These are phyloP conservation scores for Candida sithepensis DNA, from an alignment of 805 yeast species.

Conservation along the genomic window DNA sequence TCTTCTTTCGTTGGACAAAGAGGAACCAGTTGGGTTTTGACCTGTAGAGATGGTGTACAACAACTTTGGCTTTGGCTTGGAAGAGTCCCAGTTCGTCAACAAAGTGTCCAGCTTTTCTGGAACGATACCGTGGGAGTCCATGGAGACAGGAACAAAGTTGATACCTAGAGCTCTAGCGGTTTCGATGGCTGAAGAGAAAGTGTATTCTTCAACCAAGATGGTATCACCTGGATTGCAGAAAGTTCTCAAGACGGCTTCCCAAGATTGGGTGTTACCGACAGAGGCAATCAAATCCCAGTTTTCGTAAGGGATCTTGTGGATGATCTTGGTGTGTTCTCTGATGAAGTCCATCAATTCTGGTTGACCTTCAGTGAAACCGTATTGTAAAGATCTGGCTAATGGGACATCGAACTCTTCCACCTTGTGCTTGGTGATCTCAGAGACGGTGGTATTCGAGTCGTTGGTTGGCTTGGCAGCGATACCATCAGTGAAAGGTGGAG, in stretches of 20 bases:
- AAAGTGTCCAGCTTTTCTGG: slow-evolving; percentile 53
- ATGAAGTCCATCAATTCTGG: slow-evolving; percentile 65
- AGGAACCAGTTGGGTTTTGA: slow-evolving; percentile 96
- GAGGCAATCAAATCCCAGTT: slow-evolving; percentile 75
- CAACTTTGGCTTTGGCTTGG: slow-evolving; percentile 69
- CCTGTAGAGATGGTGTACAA: slow-evolving; percentile 94
- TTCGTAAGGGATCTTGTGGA: slow-evolving; percentile 49
- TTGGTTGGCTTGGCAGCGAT: slow-evolving; percentile 58
- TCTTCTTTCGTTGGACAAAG: slow-evolving; percentile 75
- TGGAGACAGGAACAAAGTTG: slow-evolving; percentile 58
- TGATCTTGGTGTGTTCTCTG: slow-evolving; percentile 65
- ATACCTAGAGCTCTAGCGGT: slow-evolving; percentile 62
- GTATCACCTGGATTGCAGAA: slow-evolving; percentile 58
- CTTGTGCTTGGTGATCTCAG: slow-evolving; percentile 37
- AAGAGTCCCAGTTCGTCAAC: slow-evolving; percentile 56
- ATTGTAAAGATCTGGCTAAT: slow-evolving; percentile 80
- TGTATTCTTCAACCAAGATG: slow-evolving; percentile 72
- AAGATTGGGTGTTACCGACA: slow-evolving; percentile 87
- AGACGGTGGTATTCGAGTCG: slow-evolving; percentile 34
- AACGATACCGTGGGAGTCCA: slow-evolving; percentile 64
- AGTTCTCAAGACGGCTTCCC: slow-evolving; percentile 78
- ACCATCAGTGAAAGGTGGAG: slow-evolving; percentile 77
- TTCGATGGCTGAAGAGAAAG: slow-evolving; percentile 73
- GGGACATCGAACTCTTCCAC: slow-evolving; percentile 59
- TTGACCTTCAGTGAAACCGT: slow-evolving; percentile 83